A percentile compares a stretch with the other conserved stretches of the same genome.
Evolutionary conservation across 2,329 filamentous ascomycete species (phyloP).

Genomic region (Pseudogymnoascus sp.): DNA sequence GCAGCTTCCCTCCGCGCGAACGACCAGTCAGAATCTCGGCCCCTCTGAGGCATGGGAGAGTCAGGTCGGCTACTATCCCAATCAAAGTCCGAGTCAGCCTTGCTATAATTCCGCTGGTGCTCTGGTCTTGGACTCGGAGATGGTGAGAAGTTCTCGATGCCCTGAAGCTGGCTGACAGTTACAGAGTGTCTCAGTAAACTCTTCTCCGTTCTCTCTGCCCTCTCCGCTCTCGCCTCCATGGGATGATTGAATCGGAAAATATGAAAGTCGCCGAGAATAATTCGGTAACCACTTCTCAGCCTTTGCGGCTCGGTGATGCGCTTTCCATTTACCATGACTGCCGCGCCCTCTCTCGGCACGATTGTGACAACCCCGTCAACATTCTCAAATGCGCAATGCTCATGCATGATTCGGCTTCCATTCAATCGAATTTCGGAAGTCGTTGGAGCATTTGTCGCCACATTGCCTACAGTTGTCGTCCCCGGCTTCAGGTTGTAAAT

Average conservation of each 20-base stretch:
- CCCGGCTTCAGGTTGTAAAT: constrained; percentile 98
- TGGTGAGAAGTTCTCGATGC: constrained; percentile 47
- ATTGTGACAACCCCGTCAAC: constrained; percentile 88
- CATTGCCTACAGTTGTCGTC: constrained; percentile 87
- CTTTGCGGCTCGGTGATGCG: constrained; percentile 80
- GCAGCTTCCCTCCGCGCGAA: constrained; percentile 91
- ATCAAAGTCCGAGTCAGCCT: constrained; percentile 66
- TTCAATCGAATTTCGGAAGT: constrained; percentile 88
- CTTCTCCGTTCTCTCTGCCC: constrained; percentile 58
- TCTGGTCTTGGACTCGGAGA: constrained; percentile 53
- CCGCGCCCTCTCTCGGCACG: constrained; percentile 81
- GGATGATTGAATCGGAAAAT: constrained; percentile 99
- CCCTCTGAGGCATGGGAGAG: constrained; percentile 66
- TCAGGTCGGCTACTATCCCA: constrained; percentile 65
- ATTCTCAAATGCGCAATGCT: constrained; percentile 94
- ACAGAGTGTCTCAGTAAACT: constrained; percentile 81
- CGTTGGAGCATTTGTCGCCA: constrained; percentile 68
- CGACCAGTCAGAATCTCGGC: constrained; percentile 88
- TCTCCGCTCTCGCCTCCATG: constrained; percentile 86
- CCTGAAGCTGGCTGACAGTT: constrained; percentile 45
- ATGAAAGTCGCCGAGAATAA: constrained; percentile 96
- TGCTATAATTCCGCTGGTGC: constrained; percentile 77
- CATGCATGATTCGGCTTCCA: constrained; percentile 82
- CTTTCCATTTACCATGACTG: constrained; percentile 95
- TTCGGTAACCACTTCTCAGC: constrained; percentile 83